Evolutionary conservation across 208 protist species (phyloP).

Genomic region (Jaenimonas drosophilae): DNA sequence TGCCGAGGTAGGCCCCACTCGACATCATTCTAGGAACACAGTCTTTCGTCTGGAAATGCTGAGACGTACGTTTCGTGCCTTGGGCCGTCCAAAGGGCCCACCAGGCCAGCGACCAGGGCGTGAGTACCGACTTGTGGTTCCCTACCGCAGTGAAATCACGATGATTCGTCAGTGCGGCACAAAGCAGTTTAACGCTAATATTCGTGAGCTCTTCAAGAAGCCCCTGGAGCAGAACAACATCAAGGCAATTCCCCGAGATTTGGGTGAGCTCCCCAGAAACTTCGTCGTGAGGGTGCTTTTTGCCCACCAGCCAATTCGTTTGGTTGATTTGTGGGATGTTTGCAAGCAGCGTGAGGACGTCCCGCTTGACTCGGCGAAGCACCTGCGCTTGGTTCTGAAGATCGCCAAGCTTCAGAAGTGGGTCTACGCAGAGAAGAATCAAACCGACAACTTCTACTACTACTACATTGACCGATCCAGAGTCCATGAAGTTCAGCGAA

Average conservation of each 20-base stretch:
- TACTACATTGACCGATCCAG: conserved; percentile 82
- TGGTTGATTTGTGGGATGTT: conserved; percentile 73
- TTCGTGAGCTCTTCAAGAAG: conserved; percentile 84
- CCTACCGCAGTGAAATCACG: conserved; percentile 76
- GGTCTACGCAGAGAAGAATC: conserved; percentile 89
- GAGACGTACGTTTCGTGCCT: conserved; percentile 17
- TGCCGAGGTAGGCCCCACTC: too few relatives aligned
- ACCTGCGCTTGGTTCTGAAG: conserved; percentile 80
- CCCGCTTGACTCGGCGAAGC: conserved; percentile 78
- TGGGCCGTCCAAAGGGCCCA: conserved; percentile 69
- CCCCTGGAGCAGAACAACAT: conserved; percentile 69
- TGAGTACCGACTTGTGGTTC: conserved; percentile 71
- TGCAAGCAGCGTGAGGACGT: conserved; percentile 83
- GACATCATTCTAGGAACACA: too few relatives aligned
- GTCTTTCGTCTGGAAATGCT: too few relatives aligned
- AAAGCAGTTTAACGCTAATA: conserved; percentile 67
- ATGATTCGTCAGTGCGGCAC: conserved; percentile 53
- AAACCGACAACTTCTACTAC: conserved; percentile 82
- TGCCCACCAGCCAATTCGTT: conserved; percentile 80
- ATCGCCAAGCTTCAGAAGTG: conserved; percentile 80
- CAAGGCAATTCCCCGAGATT: conserved; percentile 78
- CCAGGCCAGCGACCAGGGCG: conserved; percentile 62
- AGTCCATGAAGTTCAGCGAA: conserved; percentile 69
- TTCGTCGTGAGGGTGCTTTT: conserved; percentile 81
- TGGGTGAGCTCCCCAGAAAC: conserved; percentile 82